Percentiles rank a stretch among this genome's conserved stretches.
Conservation (phyloP, 345 rosid species). For the Xanthoceras sorbifolium region DNA sequence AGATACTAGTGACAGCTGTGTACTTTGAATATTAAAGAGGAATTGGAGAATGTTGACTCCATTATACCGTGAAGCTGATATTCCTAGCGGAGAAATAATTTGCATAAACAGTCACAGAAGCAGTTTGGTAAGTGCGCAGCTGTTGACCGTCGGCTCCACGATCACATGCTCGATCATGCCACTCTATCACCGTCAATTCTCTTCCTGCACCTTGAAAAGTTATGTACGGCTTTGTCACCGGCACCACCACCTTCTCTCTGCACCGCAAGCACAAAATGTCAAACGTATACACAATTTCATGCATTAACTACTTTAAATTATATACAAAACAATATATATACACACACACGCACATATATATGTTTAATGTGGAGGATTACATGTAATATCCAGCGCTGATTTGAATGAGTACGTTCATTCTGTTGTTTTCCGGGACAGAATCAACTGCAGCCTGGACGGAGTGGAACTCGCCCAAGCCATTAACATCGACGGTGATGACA, state of each 20-base stretch:
- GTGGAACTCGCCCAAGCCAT: conserved; percentile 62
- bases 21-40: neutral
- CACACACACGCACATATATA: neutral
- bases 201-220: conserved; percentile 89
- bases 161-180: conserved; percentile 96
- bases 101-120: conserved; percentile 87
- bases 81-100: conserved; percentile 84
- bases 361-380: conserved; percentile 34
- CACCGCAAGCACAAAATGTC: conserved; percentile 9
- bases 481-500: conserved; percentile 60
- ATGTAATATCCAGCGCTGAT: conserved; percentile 75
- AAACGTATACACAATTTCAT: neutral
- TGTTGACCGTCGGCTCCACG: conserved; percentile 84
- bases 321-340: neutral
- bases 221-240: conserved; percentile 75
- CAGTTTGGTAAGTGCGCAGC: conserved; percentile 87
- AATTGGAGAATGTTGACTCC: neutral
- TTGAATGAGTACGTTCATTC: conserved; percentile 55
- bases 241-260: conserved; percentile 95
- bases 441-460: conserved; percentile 88
- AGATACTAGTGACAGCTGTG: neutral
- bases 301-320: neutral
- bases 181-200: conserved; percentile 77
- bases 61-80: conserved; percentile 83
- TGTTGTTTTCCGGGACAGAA: conserved; percentile 66